These are phyloP conservation scores for Cichorium intybus DNA, from an alignment of 140 eudicot genomes.

Conservation along the genomic window DNA sequence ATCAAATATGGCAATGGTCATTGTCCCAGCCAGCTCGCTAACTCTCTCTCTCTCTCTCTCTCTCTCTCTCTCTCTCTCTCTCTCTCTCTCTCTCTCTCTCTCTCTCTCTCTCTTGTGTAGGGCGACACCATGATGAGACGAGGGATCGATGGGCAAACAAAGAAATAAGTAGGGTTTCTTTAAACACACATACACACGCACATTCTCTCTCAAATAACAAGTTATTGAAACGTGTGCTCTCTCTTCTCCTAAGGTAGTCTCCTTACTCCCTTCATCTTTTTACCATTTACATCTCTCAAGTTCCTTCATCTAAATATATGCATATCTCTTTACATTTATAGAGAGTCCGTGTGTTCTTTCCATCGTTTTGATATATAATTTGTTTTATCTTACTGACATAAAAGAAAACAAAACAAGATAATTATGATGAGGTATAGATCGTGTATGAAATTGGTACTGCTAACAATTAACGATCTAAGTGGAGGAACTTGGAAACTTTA, in stretches of 20 bases:
- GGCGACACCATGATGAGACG: slow-evolving; percentile 11
- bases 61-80: neutral
- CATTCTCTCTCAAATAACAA: neutral
- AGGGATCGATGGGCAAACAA: neutral
- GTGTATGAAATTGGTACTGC: neutral
- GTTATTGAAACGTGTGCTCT: slow-evolving; percentile 21
- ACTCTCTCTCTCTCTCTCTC: neutral
- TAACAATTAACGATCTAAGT: neutral
- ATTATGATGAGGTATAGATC: neutral
- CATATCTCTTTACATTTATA: neutral
- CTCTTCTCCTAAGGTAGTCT: slow-evolving; percentile 16
- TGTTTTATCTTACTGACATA: neutral
- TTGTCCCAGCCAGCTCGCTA: slow-evolving; percentile 24
- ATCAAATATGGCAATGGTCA: slow-evolving; percentile 27
- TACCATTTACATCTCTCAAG: slow-evolving; percentile 9
- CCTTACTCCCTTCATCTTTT: neutral
- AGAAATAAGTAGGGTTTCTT: slow-evolving; percentile 5
- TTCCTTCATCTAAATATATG: neutral
- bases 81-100: neutral
- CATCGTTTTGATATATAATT: neutral
- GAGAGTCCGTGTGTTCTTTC: neutral
- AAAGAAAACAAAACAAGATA: too few relatives aligned
- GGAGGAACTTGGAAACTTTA: neutral
- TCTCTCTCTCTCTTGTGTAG: neutral
- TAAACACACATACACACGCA: neutral